Evolutionary conservation across 192 early-diverging fungal species (phyloP).

Genomic region (Irineochytrium annulatum): DNA sequence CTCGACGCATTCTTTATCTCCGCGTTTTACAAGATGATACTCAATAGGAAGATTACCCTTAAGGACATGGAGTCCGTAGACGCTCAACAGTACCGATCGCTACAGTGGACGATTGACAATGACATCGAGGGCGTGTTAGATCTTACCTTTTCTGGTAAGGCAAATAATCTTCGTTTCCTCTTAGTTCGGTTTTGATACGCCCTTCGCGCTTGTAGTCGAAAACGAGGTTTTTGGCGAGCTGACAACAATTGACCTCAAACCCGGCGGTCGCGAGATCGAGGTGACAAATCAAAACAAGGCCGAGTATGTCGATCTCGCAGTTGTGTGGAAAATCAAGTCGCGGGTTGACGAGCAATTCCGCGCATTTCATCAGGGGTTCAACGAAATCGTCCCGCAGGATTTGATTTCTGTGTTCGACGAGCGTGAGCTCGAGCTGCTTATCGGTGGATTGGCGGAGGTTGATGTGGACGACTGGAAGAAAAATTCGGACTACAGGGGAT

Average conservation of each 20-base stretch:
- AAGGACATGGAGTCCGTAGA: conserved; percentile 95
- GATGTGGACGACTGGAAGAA: conserved; percentile 99
- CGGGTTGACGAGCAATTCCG: conserved; percentile 94
- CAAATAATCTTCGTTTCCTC: too few relatives aligned
- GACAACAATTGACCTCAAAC: conserved; percentile 84
- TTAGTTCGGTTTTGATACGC: too few relatives aligned
- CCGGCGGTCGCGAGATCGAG: conserved; percentile 79
- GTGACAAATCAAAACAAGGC: conserved; percentile 95
- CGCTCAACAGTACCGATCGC: conserved; percentile 79
- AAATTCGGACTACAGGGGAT: conserved; percentile 94
- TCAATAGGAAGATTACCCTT: conserved; percentile 80
- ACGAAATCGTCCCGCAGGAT: conserved; percentile 91
- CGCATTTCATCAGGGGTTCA: conserved; percentile 89
- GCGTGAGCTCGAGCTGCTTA: conserved; percentile 93
- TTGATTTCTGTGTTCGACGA: conserved; percentile 95
- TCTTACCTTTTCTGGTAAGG: conserved; percentile 78
- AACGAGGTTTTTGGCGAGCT: conserved; percentile 88
- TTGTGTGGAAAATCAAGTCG: conserved; percentile 80
- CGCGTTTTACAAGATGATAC: conserved; percentile 91
- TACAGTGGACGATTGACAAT: conserved; percentile 81
- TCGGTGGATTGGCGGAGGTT: conserved; percentile 94
- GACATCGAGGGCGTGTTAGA: conserved; percentile 47
- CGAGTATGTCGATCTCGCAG: conserved; percentile 87
- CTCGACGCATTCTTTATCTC: conserved; percentile 91
- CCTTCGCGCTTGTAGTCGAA: too few relatives aligned